phyloP scores from a whole-genome alignment of 306 rosid genomes.

The Cucurbita ficifolia region DNA sequence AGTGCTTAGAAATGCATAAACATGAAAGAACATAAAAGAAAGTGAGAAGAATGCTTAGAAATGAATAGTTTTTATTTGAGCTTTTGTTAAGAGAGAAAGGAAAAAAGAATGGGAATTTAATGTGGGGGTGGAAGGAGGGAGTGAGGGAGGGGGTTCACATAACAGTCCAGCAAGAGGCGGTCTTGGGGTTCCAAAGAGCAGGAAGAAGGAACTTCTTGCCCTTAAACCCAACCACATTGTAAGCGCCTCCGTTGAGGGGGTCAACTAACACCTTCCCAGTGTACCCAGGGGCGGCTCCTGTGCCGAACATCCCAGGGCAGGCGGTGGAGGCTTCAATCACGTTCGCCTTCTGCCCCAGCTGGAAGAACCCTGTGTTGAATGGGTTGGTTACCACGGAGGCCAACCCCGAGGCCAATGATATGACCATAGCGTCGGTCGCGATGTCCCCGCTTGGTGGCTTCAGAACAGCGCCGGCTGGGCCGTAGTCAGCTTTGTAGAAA shows the following conservation, averaged over 20 bases:
- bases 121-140: too few species aligned
- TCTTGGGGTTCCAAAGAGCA: constrained; percentile 35
- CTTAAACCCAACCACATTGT: constrained; percentile 14
- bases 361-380: constrained; percentile 15
- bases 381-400: constrained; percentile 45
- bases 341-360: background rate
- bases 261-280: constrained; percentile 14
- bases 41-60: too few species aligned
- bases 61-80: too few species aligned
- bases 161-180: constrained; percentile 33
- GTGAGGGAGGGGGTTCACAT: background rate
- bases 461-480: background rate
- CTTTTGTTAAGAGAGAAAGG: too few species aligned
- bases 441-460: constrained; percentile 28
- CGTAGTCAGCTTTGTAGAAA: constrained; percentile 1
- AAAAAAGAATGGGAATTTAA: too few species aligned
- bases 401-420: constrained; percentile 37
- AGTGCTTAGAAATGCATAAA: too few species aligned
- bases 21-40: too few species aligned
- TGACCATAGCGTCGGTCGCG: constrained; percentile 32
- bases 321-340: constrained; percentile 10
- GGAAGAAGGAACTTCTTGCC: constrained; percentile 40
- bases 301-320: constrained; percentile 23
- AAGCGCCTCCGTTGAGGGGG: constrained; percentile 14
- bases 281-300: constrained; percentile 15